Base-by-base conservation (phyloP, 164 flowering plant genomes). In the Buxus sempervirens region DNA sequence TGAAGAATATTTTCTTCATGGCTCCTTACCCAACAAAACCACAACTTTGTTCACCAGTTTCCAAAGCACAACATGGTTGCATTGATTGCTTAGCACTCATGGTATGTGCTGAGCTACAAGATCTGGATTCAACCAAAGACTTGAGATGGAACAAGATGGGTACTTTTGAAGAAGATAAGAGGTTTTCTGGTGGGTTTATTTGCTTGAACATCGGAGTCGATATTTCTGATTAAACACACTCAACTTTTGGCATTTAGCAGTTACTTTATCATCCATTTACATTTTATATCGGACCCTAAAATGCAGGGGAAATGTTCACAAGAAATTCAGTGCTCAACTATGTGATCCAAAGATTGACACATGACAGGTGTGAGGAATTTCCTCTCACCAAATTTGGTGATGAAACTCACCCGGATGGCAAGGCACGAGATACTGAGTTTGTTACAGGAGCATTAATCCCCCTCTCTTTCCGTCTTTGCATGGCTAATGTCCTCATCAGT, bases 401-500 rank as follows among this genome's bases (percentile, higher is more conserved):
- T 58, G 63, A 67, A 3, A 61, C 45, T 56, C 26, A 28, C 16
- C 14, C 58, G n/a, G 65, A 1, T 0, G 16, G 27, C 27, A 53
- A 64, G 19, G 25, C 27, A 9, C 32, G 58, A 58, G 63, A 63
- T 18, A n/a, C 1, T 56, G 54, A 18, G 10, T 23, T 28, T 64
- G 42, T n/a, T 18, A 19, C 38, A 27, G 75, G 63, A 54, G 62
- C 60, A 36, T 53, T 70, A 64, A 20, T 27, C 24, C 78, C 80
- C n/a, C 78, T 83, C 55, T 65, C 92, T 13, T 85, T 84, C 75
- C 90, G 90, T 38, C 73, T 92, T 54, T 92, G 98, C 85, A 90
- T 92, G 96, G 98, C 94, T 27, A 92, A 92, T 79, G 90, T 88
- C 67, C 87, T 92, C 63, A 88, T 90, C 66, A 92, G 98, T 80